Evolutionary conservation across 352 stramenopile species (phyloP), one percentile per base, ranked within the genome.

Genomic region (Phytophthora vignae): DNA sequence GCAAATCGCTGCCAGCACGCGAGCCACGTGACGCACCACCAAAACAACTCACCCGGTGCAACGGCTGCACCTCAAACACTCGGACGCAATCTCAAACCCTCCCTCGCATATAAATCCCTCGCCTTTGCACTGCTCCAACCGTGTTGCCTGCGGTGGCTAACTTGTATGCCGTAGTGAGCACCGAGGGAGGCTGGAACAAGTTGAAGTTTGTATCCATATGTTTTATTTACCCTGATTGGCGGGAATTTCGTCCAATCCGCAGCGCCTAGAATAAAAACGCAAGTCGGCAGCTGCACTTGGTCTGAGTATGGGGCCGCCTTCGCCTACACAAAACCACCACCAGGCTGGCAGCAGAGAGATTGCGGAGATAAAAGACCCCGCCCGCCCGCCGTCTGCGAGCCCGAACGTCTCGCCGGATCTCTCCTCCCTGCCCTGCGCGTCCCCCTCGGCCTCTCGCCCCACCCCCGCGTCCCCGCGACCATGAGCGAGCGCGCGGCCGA

Each of bases 401-500:
- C 36, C 36, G 11, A 42, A 42, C 29, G 36, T 1, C 36, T 55
- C 29, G 15, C 31, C 15, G 54, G 19, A n/a, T 22, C 64, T 8
- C 27, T 14, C 19, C 52, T 15, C 36, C 14, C 36, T 42, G 36
- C 36, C 14, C 36, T 42, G 36, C 36, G 36, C 36, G 36, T 42
- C 33, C 36, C 36, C 11, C 11, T 29, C 36, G 11, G 36, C n/a
- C 48, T 29, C 48, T 36, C 19, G 33, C 29, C 49, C 38, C 25
- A 29, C 25, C 25, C 53, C 42, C 25, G 19, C 27, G 42, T 36
- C 31, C 21, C 44, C 19, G 1, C n/a, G n/a, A n/a, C 19, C 40
- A 82, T 82, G 74, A 82, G 74, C 71, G 77, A 78, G 56, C 57
- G 14, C 11, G 56, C 49, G 56, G 44, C 44, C 49, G 55, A 73